phyloP scores from a whole-genome alignment of 495 filamentous ascomycete species.

The Lasiosphaeris hirsuta region DNA sequence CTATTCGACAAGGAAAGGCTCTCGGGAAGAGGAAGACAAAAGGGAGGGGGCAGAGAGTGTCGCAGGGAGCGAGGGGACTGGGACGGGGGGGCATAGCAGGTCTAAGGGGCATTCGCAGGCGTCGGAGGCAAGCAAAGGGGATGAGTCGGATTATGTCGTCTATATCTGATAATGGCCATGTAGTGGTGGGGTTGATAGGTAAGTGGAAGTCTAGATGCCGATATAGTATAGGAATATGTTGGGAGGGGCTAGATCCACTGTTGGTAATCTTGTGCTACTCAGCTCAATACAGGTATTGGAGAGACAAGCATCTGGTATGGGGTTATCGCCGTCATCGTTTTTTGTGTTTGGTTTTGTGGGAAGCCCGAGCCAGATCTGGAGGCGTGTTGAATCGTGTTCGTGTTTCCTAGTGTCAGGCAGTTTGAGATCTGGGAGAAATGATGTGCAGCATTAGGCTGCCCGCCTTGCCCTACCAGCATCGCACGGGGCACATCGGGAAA shows the following conservation, averaged over 20 bases:
- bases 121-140: slow-evolving; percentile 9
- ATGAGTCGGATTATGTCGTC: slow-evolving; percentile 25
- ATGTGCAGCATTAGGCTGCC: neutral
- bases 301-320: neutral
- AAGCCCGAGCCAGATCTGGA: neutral
- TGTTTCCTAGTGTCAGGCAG: neutral
- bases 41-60: neutral
- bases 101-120: slow-evolving; percentile 3
- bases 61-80: neutral
- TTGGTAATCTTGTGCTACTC: too few species aligned
- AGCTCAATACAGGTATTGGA: neutral
- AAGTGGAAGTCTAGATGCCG: too few species aligned
- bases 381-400: neutral
- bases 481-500: too few species aligned
- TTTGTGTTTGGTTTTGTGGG: neutral
- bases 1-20: slow-evolving; percentile 1
- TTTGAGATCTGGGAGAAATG: neutral
- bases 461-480: too few species aligned
- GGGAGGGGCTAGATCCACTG: too few species aligned
- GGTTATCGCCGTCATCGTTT: too few species aligned
- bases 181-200: too few species aligned
- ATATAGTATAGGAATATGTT: too few species aligned
- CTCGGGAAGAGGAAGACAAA: neutral
- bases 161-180: slow-evolving; percentile 17
- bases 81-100: slow-evolving; percentile 3